These are phyloP conservation scores for Wickerhamiella sorbophila DNA, from an alignment of 805 yeast genomes.

Conservation along the genomic window DNA sequence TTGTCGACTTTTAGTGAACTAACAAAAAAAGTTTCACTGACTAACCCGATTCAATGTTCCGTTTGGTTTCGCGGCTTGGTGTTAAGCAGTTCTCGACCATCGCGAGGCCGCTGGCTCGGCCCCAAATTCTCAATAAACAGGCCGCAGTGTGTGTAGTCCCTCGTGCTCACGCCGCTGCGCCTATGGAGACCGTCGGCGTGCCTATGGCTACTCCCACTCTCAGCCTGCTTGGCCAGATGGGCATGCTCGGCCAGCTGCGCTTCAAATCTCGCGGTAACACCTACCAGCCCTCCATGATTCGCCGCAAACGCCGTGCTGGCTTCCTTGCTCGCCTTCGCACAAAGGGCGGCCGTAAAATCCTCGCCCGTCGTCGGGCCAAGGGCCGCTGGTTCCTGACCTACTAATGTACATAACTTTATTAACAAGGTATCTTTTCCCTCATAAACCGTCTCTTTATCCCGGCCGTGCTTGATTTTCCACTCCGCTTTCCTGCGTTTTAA, in stretches of 20 bases:
- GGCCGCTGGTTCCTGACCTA: conserved; percentile 91
- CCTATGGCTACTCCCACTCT: not conserved
- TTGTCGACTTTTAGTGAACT: too few relatives aligned
- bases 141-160: not conserved
- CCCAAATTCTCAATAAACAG: not conserved
- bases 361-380: conserved; percentile 66
- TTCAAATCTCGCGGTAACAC: conserved; percentile 78
- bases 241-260: conserved; percentile 18
- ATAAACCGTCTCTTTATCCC: too few relatives aligned
- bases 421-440: too few relatives aligned
- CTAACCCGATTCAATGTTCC: not conserved
- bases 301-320: conserved; percentile 81
- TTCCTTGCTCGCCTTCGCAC: conserved; percentile 72
- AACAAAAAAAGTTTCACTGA: not conserved
- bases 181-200: not conserved
- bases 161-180: not conserved
- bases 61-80: not conserved
- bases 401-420: conserved; percentile 3
- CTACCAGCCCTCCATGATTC: conserved; percentile 82
- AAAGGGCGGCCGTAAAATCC: conserved; percentile 60
- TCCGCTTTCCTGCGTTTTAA: too few relatives aligned
- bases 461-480: too few relatives aligned
- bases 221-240: conserved; percentile 10
- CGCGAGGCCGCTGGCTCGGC: conserved; percentile 2
- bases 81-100: not conserved